phyloP scores from a whole-genome alignment of 208 protist genomes.

The Acanthamoeba triangularis region DNA sequence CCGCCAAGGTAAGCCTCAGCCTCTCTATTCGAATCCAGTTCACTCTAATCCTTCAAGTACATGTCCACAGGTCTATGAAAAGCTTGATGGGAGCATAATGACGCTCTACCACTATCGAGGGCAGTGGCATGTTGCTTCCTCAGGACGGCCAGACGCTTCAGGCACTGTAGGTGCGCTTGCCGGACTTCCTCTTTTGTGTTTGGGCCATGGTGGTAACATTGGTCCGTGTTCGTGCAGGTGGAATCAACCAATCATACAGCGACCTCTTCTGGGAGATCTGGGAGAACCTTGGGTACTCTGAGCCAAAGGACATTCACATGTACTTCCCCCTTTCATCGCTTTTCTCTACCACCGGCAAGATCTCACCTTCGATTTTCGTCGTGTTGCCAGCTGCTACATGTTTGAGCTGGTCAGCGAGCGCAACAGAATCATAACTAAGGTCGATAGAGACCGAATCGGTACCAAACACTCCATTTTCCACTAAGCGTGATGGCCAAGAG shows the following conservation, averaged over 20 bases:
- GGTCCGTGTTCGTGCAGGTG: neutral
- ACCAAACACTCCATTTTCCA: neutral
- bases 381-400: neutral
- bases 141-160: neutral
- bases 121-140: constrained; percentile 31
- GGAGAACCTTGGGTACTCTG: neutral
- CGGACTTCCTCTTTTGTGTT: no score
- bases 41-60: neutral
- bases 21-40: neutral
- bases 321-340: neutral
- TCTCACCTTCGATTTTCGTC: neutral
- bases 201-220: no score
- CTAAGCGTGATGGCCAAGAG: neutral
- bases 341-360: neutral
- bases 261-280: constrained; percentile 62
- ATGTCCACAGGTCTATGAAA: constrained; percentile 5
- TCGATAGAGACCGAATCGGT: neutral
- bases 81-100: constrained; percentile 25
- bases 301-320: constrained; percentile 5
- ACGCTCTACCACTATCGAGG: constrained; percentile 30
- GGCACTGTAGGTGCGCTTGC: neutral
- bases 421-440: constrained; percentile 41
- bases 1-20: neutral
- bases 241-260: neutral
- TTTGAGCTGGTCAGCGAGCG: constrained; percentile 61